Evolutionary conservation across 805 yeast genomes (phyloP), one percentile per base, ranked within the genome.

Genomic region (Spathaspora girioi): DNA sequence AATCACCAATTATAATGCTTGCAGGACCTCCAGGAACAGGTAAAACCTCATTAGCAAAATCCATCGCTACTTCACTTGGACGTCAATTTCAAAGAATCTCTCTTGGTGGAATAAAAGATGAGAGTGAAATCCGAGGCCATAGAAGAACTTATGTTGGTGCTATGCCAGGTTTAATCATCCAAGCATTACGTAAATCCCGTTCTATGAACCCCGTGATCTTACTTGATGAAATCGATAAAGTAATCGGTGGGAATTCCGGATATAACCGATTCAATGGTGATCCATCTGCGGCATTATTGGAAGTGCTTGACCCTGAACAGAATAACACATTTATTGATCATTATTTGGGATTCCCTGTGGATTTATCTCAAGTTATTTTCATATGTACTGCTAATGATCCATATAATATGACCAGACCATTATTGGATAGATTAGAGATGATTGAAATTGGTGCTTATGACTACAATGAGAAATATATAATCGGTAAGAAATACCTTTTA

Each of bases 21-120:
- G 89, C 89, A 5, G 97, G 97, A 0, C 97, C 97, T 10, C 97
- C 97, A 0, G 97, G 97, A 38, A 94, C 89, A 12, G 97, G 97
- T 27, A 90, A 90, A 65, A 90, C 97, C 0, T 86, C 94, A 1
- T 73, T 90, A 51, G 96, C 96, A 4, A 83, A 83, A 61, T 87
- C 96, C 0, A 81, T 90, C 46, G 96, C 97, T 0, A 69, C 75
- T 10, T 82, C 93, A 5, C 68, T 90, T 51, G 85, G 87, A 0
- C 77, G 96, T 45, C 80, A 82, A 53, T 86, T 89, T 65, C 93
- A 89, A 64, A 75, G 96, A 42, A 77, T 90, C 15, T 87, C 96
- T 1, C 77, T 90, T 2, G 97, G 97, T 26, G 97, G 97, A 40
- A 80, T 90, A 43, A 84, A 87, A 56, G 96, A 90, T 62, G 96